A percentile compares a stretch with the other conserved stretches of the same genome.
These are phyloP conservation scores for Komagataella populi DNA, from an alignment of 805 yeast species.

Conservation along the genomic window DNA sequence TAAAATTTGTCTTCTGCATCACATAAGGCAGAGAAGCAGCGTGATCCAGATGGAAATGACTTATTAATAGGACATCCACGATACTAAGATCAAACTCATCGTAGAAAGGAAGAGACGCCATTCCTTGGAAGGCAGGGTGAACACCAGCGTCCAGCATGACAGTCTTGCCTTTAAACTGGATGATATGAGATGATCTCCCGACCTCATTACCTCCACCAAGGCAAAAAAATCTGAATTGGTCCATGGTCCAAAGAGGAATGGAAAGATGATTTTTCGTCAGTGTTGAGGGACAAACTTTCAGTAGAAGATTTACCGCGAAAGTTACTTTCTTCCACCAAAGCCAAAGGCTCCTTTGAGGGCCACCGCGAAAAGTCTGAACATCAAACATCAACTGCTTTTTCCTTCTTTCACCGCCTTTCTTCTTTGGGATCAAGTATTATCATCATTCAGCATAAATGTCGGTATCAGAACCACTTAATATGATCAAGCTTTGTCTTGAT, in stretches of 20 bases:
- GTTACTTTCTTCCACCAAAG: neutral
- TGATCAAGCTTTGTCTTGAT: slow-evolving; percentile 74
- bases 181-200: slow-evolving; percentile 89
- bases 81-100: slow-evolving; percentile 87
- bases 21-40: slow-evolving; percentile 97
- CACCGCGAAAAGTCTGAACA: neutral
- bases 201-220: slow-evolving; percentile 98
- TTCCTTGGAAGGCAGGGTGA: slow-evolving; percentile 89
- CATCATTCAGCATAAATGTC: slow-evolving; percentile 9
- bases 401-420: neutral
- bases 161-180: slow-evolving; percentile 86
- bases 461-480: slow-evolving; percentile 72
- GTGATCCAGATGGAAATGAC: slow-evolving; percentile 96
- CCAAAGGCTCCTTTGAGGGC: neutral
- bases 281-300: neutral
- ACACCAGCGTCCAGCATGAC: slow-evolving; percentile 97
- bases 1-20: slow-evolving; percentile 91
- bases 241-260: neutral
- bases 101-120: slow-evolving; percentile 85
- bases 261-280: neutral
- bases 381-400: neutral
- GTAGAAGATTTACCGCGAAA: neutral
- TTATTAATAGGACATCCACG: slow-evolving; percentile 74
- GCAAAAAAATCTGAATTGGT: slow-evolving; percentile 55
- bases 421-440: neutral